Conservation (phyloP, 345 rosid species). For the Adansonia digitata region DNA sequence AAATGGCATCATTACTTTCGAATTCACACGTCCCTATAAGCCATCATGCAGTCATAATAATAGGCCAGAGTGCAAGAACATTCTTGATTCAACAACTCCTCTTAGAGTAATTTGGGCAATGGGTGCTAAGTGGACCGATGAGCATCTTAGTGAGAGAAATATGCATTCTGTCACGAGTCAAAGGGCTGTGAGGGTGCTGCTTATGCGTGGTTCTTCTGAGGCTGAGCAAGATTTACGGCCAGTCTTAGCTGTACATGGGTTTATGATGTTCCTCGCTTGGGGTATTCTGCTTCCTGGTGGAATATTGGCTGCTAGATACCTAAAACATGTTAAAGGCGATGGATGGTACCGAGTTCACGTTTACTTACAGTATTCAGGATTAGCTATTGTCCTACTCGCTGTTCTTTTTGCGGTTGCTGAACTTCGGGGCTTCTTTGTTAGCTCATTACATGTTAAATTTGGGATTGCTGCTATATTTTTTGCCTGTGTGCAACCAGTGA, state of each 20-base stretch:
- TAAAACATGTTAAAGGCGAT: constrained; percentile 92
- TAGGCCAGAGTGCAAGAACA: constrained; percentile 65
- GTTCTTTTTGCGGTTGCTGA: constrained; percentile 95
- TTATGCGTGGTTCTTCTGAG: constrained; percentile 82
- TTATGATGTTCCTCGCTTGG: constrained; percentile 99
- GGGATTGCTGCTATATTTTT: constrained; percentile 70
- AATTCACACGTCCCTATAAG: constrained; percentile 75
- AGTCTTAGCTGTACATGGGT: constrained; percentile 90
- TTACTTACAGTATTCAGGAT: constrained; percentile 84
- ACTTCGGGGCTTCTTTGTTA: constrained; percentile 63
- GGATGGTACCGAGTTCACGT: constrained; percentile 91
- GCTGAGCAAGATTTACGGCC: constrained; percentile 95
- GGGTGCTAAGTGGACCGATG: constrained; percentile 85
- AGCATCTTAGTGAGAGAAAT: constrained; percentile 68
- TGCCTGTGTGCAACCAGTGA: constrained; percentile 74
- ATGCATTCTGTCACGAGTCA: constrained; percentile 92
- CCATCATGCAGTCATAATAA: constrained; percentile 51
- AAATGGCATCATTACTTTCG: constrained; percentile 79
- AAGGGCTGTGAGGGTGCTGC: constrained; percentile 74
- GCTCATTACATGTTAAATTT: constrained; percentile 72
- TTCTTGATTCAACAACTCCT: constrained; percentile 82
- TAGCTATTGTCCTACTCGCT: constrained; percentile 79
- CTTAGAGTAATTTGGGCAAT: constrained; percentile 91
- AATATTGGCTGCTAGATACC: constrained; percentile 75
- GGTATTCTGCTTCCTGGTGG: constrained; percentile 97